Evolutionary conservation across 139 green algal species (phyloP).

Genomic region (Micractinium sp.): DNA sequence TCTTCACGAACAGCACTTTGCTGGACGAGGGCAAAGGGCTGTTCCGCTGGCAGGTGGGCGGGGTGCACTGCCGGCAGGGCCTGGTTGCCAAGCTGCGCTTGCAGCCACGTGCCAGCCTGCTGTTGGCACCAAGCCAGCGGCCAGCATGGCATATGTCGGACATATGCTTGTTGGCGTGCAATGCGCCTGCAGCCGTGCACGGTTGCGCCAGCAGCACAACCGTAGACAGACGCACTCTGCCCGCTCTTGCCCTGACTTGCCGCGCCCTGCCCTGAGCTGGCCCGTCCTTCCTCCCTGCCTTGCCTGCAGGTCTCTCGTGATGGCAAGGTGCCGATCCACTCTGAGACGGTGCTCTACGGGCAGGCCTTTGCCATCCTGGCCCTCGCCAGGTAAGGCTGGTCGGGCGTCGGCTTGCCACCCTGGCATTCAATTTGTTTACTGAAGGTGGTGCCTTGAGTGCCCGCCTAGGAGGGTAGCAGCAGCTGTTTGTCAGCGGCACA

Average conservation of each 20-base stretch:
- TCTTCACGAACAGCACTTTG: neutral
- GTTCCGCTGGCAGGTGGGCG: neutral
- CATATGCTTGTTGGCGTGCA: neutral
- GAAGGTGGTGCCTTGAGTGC: too few relatives aligned
- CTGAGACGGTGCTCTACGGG: neutral
- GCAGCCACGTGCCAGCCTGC: neutral
- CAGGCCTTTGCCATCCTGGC: conserved; percentile 5
- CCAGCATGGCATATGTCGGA: neutral
- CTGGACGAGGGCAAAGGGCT: neutral
- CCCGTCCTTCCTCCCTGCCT: neutral
- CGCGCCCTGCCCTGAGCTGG: neutral
- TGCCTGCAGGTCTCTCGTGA: neutral
- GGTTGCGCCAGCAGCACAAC: too few relatives aligned
- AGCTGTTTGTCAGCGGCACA: too few relatives aligned
- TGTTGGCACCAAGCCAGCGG: neutral
- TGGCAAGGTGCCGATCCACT: neutral
- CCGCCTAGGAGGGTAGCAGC: too few relatives aligned
- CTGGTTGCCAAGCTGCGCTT: neutral
- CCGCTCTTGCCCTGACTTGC: neutral
- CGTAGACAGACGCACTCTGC: too few relatives aligned
- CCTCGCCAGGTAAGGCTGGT: neutral
- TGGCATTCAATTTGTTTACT: too few relatives aligned
- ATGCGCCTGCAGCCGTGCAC: too few relatives aligned
- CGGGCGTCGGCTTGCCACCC: too few relatives aligned
- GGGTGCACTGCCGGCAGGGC: neutral